Evolutionary conservation across 768 basidiomycete species (phyloP).

Genomic region (Russula emetica): DNA sequence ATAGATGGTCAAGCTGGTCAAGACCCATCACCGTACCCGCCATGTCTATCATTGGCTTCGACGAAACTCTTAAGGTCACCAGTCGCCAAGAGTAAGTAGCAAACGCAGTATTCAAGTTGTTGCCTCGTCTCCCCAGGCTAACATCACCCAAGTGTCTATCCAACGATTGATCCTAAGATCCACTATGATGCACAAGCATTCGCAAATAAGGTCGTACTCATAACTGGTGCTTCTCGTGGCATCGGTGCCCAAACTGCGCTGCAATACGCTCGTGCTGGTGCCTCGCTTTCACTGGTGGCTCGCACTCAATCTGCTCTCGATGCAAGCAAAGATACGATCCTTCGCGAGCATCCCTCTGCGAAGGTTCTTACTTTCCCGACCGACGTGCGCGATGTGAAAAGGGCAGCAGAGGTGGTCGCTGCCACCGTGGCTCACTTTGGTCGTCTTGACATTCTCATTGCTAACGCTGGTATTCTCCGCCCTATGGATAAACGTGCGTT

Average conservation of each 20-base stretch:
- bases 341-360: not conserved
- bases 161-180: conserved; percentile 1
- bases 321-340: conserved; percentile 1
- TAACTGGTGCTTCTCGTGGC: conserved; percentile 30
- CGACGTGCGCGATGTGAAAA: conserved; percentile 12
- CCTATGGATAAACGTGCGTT: not conserved
- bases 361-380: conserved; percentile 9
- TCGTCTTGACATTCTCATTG: conserved; percentile 18
- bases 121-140: not conserved
- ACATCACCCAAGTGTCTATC: conserved; percentile 12
- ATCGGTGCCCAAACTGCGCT: conserved; percentile 28
- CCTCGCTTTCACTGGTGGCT: conserved; percentile 19
- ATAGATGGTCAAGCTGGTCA: no score
- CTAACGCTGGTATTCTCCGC: conserved; percentile 7
- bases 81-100: not conserved
- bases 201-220: conserved; percentile 25
- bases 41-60: not conserved
- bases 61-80: conserved; percentile 15
- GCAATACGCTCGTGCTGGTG: conserved; percentile 27
- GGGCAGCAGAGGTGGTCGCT: conserved; percentile 2
- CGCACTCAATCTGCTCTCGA: conserved; percentile 15
- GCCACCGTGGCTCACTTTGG: conserved; percentile 10
- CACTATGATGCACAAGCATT: conserved; percentile 16
- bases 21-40: no score
- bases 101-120: not conserved